Conservation (phyloP, 2,329 filamentous ascomycete genomes). For the Onygena corvina region DNA sequence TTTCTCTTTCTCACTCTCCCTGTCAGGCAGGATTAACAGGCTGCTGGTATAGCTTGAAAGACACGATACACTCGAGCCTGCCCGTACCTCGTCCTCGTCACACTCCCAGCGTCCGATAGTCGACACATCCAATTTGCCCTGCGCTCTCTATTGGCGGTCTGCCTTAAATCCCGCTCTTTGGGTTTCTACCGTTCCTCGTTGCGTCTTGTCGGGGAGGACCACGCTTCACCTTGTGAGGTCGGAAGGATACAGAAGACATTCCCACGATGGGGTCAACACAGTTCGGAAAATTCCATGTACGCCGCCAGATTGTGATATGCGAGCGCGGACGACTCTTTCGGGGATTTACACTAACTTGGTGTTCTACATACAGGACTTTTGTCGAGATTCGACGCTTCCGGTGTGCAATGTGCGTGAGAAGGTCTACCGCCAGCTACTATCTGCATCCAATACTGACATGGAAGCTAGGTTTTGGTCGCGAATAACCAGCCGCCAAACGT, state of each 20-base stretch:
- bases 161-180: neutral
- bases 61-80: neutral
- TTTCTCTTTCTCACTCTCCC: neutral
- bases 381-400: slow-evolving; percentile 69
- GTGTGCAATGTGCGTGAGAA: slow-evolving; percentile 63
- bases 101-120: neutral
- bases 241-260: neutral
- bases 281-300: slow-evolving; percentile 49
- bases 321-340: slow-evolving; percentile 6
- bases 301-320: slow-evolving; percentile 16
- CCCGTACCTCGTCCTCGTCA: neutral
- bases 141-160: neutral
- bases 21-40: neutral
- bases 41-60: too few species aligned
- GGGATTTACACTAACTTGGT: slow-evolving; percentile 6
- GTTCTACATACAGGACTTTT: slow-evolving; percentile 54
- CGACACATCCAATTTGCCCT: neutral
- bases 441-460: slow-evolving; percentile 14
- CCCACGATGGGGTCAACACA: slow-evolving; percentile 40
- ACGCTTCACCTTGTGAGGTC: neutral
- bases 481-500: slow-evolving; percentile 47
- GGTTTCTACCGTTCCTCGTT: neutral
- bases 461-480: slow-evolving; percentile 50
- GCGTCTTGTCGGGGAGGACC: neutral
- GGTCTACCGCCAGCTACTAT: slow-evolving; percentile 8